A percentile compares a stretch with the other conserved stretches of the same genome.
phyloP scores from a whole-genome alignment of 1,139 yeast genomes.

The Geotrichum siamense region DNA sequence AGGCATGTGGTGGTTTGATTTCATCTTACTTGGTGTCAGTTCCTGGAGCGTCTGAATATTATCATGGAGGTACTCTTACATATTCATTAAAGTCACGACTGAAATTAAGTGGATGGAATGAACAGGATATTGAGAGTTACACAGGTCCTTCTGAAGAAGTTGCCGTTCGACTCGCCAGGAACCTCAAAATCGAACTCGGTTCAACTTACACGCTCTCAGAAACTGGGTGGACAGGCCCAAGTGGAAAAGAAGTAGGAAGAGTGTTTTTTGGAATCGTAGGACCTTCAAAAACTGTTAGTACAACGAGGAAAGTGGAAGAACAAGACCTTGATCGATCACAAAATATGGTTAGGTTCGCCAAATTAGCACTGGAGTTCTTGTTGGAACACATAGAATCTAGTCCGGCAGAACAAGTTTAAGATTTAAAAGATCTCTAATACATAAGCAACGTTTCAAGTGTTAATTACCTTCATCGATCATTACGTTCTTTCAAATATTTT shows the following conservation, averaged over 20 bases:
- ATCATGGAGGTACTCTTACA: constrained; percentile 76
- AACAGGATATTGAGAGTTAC: constrained; percentile 57
- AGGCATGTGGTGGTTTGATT: constrained; percentile 79
- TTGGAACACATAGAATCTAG: constrained; percentile 31
- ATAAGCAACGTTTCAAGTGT: no score
- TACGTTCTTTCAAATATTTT: no score
- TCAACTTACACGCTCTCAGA: constrained; percentile 76
- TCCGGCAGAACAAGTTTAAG: no score
- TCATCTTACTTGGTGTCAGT: constrained; percentile 74
- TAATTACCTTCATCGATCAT: no score
- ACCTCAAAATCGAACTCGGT: constrained; percentile 71
- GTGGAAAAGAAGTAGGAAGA: constrained; percentile 44
- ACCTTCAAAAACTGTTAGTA: constrained; percentile 47
- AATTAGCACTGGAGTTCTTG: constrained; percentile 54
- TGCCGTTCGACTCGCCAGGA: constrained; percentile 68
- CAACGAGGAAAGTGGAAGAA: constrained; percentile 35
- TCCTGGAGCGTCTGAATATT: constrained; percentile 79
- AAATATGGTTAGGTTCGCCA: constrained; percentile 74
- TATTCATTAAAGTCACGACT: constrained; percentile 70
- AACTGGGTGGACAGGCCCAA: constrained; percentile 83
- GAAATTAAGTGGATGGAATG: constrained; percentile 71
- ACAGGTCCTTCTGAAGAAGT: constrained; percentile 80
- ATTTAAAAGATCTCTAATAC: no score
- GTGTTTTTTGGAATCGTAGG: constrained; percentile 69
- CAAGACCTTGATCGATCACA: constrained; percentile 42